A percentile compares a stretch with the other conserved stretches of the same genome.
phyloP scores from a whole-genome alignment of 2,329 filamentous ascomycete genomes.

The Aspergillus sp. region DNA sequence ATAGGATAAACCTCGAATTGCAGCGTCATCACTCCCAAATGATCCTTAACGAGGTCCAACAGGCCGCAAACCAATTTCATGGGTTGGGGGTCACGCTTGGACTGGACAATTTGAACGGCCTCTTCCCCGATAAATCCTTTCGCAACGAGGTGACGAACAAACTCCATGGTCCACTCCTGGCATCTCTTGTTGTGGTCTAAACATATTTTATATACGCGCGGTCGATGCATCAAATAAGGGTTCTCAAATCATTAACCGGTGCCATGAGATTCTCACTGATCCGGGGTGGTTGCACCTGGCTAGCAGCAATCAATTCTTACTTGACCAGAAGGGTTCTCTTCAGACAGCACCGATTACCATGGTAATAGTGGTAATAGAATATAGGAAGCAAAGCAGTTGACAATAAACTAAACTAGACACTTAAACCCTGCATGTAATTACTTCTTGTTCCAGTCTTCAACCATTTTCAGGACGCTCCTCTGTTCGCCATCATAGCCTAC shows the following conservation, averaged over 20 bases:
- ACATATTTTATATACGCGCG: neutral
- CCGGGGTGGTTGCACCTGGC: constrained; percentile 26
- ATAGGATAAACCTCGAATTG: too few species aligned
- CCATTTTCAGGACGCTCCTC: too few species aligned
- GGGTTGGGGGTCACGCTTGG: constrained; percentile 28
- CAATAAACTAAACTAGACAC: too few species aligned
- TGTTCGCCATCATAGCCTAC: too few species aligned
- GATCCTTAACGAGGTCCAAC: neutral
- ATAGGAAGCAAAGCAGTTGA: too few species aligned
- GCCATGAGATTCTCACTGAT: constrained; percentile 35
- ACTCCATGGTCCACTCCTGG: constrained; percentile 38
- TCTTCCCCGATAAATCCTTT: constrained; percentile 20
- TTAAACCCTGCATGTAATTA: too few species aligned
- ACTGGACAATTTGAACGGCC: constrained; percentile 28
- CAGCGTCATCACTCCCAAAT: too few species aligned
- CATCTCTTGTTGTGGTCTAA: constrained; percentile 32
- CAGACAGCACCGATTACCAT: too few species aligned
- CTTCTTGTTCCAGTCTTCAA: too few species aligned
- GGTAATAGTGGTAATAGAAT: too few species aligned
- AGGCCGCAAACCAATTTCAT: constrained; percentile 27
- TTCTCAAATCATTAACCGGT: constrained; percentile 33
- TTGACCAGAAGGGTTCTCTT: too few species aligned
- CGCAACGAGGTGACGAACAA: constrained; percentile 24
- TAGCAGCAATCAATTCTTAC: constrained; percentile 13
- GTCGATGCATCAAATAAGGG: neutral